phyloP scores from a whole-genome alignment of 1,139 yeast species.

The Geotrichum australiense region DNA sequence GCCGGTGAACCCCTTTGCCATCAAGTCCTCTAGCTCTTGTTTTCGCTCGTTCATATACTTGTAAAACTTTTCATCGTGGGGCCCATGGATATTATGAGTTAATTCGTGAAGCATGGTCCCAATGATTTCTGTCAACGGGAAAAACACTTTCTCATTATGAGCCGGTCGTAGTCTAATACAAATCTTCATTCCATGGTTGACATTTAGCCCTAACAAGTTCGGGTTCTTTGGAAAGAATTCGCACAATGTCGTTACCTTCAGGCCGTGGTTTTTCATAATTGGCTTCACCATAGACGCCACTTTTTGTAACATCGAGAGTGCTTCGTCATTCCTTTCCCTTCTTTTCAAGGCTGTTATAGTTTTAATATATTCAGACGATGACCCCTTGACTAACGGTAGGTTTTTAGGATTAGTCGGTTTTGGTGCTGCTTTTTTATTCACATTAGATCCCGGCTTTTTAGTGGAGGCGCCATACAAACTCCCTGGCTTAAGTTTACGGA shows the following conservation, averaged over 20 bases:
- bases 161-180: slow-evolving; percentile 63
- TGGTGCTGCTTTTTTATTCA: no score
- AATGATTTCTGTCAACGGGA: slow-evolving; percentile 59
- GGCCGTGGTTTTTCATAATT: slow-evolving; percentile 58
- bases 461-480: no score
- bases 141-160: slow-evolving; percentile 48
- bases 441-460: no score
- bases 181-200: slow-evolving; percentile 74
- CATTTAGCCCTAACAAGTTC: slow-evolving; percentile 70
- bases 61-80: slow-evolving; percentile 73
- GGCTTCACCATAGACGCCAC: slow-evolving; percentile 43
- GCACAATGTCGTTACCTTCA: slow-evolving; percentile 60
- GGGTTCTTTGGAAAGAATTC: slow-evolving; percentile 80
- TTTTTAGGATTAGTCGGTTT: slow-evolving; percentile 10
- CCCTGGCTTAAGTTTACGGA: no score
- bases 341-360: slow-evolving; percentile 14
- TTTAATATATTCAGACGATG: slow-evolving; percentile 12
- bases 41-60: slow-evolving; percentile 54
- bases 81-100: slow-evolving; percentile 71
- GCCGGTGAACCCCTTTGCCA: slow-evolving; percentile 39
- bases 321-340: slow-evolving; percentile 24
- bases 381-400: slow-evolving; percentile 9
- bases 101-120: slow-evolving; percentile 89
- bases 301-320: slow-evolving; percentile 29
- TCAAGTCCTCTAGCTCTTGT: slow-evolving; percentile 50